Base-by-base conservation (phyloP, 179 eudicot genomes). In the Silene coronaria region DNA sequence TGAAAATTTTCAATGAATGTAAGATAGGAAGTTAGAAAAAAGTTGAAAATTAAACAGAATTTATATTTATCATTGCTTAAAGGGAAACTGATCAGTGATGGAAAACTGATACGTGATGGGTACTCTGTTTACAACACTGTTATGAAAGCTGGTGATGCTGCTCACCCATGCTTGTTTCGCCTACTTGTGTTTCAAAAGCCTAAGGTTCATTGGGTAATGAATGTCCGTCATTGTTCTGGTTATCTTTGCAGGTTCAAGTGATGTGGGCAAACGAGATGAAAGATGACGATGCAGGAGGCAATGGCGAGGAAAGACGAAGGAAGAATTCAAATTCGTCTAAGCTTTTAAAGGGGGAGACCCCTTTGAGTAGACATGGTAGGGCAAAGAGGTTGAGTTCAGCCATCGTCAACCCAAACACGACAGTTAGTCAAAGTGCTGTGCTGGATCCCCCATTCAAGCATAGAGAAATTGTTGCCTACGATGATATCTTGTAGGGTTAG, bases 381-480 rank as follows among this genome's bases (percentile, higher is more conserved):
- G 89, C 84, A 67, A 89, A 89, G 46, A 85, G 83, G 82, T 84
- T 91, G 32, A 90, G 89, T 26, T 88, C 97, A 63, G 87, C 91
- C 28, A 87, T 89, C 77, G 93, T 89, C 38, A 88, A 82, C 75
- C 89, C 92, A 36, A 83, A 84, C 76, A 61, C 81, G 12, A 74
- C 61, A 48, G 79, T 21, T 63, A 74, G 23, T 66, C 77, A 57
- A 71, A 63, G 68, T 7, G 48, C 82, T 8, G 73, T 68, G 46
- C 42, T 77, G 45, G 88, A 80, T 76, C 81, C 85, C 21, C 76
- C 92, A 22, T 84, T 84, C 46, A 87, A 84, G 80, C 89, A 88
- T 30, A 87, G 98, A 77, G 86, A 86, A 81, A 82, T 91, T 13
- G 84, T 93, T 74, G 98, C 96, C 28, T 93, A 93, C 80, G 97